A percentile compares a stretch with the other conserved stretches of the same genome.
These are phyloP conservation scores for Gynochthodes officinalis DNA, from an alignment of 257 asterid genomes.

Conservation along the genomic window DNA sequence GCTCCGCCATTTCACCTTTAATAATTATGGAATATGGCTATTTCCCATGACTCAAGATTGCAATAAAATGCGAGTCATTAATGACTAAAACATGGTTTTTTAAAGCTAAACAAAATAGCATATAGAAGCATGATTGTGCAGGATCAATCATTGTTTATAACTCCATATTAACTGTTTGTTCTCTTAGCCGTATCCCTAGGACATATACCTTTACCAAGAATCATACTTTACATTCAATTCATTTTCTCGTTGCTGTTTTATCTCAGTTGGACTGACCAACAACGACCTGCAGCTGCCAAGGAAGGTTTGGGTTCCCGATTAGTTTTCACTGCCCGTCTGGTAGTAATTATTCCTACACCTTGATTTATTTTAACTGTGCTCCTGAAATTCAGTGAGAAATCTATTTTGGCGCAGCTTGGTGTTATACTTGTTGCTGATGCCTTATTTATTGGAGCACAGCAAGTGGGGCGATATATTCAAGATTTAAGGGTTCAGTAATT, in stretches of 20 bases:
- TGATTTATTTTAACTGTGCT: not conserved
- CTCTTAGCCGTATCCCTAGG: not conserved
- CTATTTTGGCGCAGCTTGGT: conserved; percentile 47
- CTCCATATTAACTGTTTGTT: not conserved
- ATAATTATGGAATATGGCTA: not conserved
- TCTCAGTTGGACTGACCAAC: conserved; percentile 94
- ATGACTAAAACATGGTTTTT: not conserved
- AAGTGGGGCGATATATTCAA: conserved; percentile 66
- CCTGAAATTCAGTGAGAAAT: conserved; percentile 5
- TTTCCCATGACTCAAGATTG: no score
- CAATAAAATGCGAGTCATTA: not conserved
- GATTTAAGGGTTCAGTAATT: conserved; percentile 56
- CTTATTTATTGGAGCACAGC: conserved; percentile 72
- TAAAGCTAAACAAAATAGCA: not conserved
- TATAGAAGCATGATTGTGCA: not conserved
- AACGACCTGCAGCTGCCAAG: conserved; percentile 86
- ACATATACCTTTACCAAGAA: not conserved
- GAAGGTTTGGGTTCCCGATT: conserved; percentile 89
- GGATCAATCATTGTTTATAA: not conserved
- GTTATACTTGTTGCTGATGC: conserved; percentile 70
- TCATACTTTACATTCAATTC: not conserved
- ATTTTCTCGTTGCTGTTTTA: conserved; percentile 7
- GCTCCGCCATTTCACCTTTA: not conserved
- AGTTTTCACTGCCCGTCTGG: conserved; percentile 87
- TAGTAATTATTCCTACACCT: conserved; percentile 27